phyloP scores from a whole-genome alignment of 2,329 filamentous ascomycete genomes.

The Exophiala oligosperma region DNA sequence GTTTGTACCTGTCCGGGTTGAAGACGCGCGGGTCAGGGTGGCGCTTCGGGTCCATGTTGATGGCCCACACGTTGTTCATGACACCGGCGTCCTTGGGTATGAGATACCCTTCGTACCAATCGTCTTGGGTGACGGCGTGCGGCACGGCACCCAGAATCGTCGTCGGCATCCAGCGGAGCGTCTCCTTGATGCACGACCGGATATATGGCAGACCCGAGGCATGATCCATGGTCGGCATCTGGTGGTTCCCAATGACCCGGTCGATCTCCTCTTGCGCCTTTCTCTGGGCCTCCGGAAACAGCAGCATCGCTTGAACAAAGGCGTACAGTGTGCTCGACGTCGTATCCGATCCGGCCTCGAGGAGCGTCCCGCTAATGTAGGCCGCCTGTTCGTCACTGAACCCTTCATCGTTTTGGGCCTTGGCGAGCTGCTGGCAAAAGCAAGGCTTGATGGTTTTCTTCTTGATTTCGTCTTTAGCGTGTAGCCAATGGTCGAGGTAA shows the following conservation, averaged over 20 bases:
- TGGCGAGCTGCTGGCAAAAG: conserved; percentile 26
- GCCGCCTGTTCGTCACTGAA: conserved; percentile 37
- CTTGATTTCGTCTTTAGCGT: conserved; percentile 34
- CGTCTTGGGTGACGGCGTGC: conserved; percentile 25
- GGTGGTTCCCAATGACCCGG: conserved; percentile 47
- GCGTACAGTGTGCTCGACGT: conserved; percentile 15
- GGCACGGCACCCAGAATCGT: conserved; percentile 25
- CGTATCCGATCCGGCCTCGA: conserved; percentile 27
- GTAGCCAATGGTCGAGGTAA: conserved; percentile 44
- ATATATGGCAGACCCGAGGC: conserved; percentile 53
- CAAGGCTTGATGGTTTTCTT: conserved; percentile 34
- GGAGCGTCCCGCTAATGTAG: conserved; percentile 35
- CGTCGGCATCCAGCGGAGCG: conserved; percentile 55
- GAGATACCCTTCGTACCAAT: conserved; percentile 25
- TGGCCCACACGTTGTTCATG: conserved; percentile 28
- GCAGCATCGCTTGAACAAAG: conserved; percentile 52
- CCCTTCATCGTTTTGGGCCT: conserved; percentile 33
- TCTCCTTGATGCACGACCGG: conserved; percentile 56
- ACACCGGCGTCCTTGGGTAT: conserved; percentile 27
- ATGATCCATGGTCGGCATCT: conserved; percentile 53
- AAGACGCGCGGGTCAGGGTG: conserved; percentile 33
- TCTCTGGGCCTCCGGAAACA: conserved; percentile 47
- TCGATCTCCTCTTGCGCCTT: conserved; percentile 53
- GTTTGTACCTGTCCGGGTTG: conserved; percentile 33
- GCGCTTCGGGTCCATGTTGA: conserved; percentile 32